A percentile compares a stretch with the other conserved stretches of the same genome.
phyloP scores from a whole-genome alignment of 257 asterid genomes.

The Solanum bulbocastanum region DNA sequence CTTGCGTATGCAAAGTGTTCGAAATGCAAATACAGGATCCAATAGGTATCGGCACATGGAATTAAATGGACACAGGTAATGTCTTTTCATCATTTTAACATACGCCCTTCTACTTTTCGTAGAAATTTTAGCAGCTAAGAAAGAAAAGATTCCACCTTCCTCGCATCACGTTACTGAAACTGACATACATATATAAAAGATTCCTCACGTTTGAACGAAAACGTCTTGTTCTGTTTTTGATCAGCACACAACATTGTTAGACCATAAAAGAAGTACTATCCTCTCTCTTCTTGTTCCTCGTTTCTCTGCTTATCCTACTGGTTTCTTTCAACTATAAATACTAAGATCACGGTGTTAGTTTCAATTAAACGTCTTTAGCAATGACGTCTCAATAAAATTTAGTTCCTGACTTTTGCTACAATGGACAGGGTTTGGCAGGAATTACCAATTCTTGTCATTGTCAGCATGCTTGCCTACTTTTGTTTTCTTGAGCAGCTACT shows the following conservation, averaged over 20 bases:
- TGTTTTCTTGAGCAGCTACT: constrained; percentile 86
- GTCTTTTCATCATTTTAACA: not conserved
- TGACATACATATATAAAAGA: not conserved
- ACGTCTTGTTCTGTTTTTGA: not conserved
- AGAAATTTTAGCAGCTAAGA: not conserved
- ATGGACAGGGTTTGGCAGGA: constrained; percentile 81
- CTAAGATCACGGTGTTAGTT: not conserved
- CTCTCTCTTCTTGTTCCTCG: not conserved
- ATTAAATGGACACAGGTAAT: constrained; percentile 66
- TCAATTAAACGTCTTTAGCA: not conserved
- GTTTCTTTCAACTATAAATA: not conserved
- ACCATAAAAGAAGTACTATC: not conserved
- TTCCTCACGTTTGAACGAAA: not conserved
- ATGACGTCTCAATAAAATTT: not conserved
- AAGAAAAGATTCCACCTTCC: not conserved
- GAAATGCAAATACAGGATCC: constrained; percentile 13
- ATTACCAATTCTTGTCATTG: constrained; percentile 69
- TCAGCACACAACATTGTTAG: not conserved
- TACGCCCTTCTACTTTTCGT: not conserved
- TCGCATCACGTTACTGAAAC: not conserved
- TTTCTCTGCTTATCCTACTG: not conserved
- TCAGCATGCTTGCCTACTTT: constrained; percentile 83
- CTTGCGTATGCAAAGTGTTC: constrained; percentile 53
- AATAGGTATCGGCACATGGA: constrained; percentile 26
- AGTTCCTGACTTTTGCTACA: not conserved